Evolutionary conservation across 768 basidiomycete species (phyloP), one percentile per base, ranked within the genome.

Genomic region (Flagelloscypha sp.): DNA sequence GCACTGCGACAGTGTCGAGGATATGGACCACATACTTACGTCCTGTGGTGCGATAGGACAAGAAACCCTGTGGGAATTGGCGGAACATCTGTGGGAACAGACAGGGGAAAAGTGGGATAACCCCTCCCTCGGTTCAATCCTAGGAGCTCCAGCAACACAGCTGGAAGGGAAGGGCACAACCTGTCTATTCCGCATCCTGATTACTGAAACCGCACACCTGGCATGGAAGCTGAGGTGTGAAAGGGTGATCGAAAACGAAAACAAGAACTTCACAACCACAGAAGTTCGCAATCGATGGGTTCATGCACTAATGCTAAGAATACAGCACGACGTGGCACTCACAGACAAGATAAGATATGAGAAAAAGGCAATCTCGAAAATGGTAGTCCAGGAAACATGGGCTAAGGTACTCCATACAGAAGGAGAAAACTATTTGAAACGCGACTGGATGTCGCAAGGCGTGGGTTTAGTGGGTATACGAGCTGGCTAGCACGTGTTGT

Each of bases 401-500:
- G 32, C 7, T 16, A 33, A 35, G 1, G 19, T 28, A 3, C 27
- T 50, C 6, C 5, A n/a, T n/a, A n/a, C n/a, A 5, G 8, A 16
- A 15, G 21, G 48, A 7, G 44, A 46, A 36, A 11, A 30, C 5
- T 19, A 15, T 2, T 43, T 49, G 9, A 43, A 40, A 8, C 11
- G 31, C 0, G 35, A 49, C 17, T 50, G 50, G 50, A 42, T 37
- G 2, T 22, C 22, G 5, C 21, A 7, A 9, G 6, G 21, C 30
- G 39, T 36, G 47, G 48, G 47, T 47, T 48, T 46, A 50, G 50
- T 50, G 48, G 47, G 47, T 50, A 48, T 28, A n/a, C 33, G 24
- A 27, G 35, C n/a, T 38, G 40, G 22, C n/a, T 41, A 41, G 16
- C 15, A 24, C 30, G 11, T 19, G 29, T 6, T 25, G 11, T 16